phyloP scores from a whole-genome alignment of 129 eudicot genomes.

The Arctium lappa region DNA sequence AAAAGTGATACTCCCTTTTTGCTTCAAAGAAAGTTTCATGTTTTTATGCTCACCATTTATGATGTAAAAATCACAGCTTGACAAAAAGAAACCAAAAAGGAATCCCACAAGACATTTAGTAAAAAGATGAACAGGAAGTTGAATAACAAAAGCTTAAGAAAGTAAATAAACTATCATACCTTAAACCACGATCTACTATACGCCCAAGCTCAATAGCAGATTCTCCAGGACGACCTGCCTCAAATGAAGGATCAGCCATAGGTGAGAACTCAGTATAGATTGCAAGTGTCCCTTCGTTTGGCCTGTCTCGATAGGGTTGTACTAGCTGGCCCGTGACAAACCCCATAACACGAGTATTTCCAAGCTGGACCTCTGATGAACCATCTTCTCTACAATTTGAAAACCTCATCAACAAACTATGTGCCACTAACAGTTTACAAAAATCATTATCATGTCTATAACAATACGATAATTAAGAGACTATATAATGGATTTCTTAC shows the following conservation, averaged over 20 bases:
- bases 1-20: not conserved
- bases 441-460: not conserved
- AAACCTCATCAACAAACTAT: not conserved
- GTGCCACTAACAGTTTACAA: not conserved
- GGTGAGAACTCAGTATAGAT: slow-evolving; percentile 88
- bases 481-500: slow-evolving; percentile 28
- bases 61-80: not conserved
- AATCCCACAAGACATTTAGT: not conserved
- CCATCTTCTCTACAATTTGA: slow-evolving; percentile 74
- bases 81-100: not conserved
- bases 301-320: slow-evolving; percentile 90
- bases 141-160: not conserved
- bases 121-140: not conserved
- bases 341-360: slow-evolving; percentile 86
- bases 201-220: slow-evolving; percentile 90
- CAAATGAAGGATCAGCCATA: slow-evolving; percentile 98
- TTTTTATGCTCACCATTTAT: not conserved
- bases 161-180: slow-evolving; percentile 34
- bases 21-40: not conserved
- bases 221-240: slow-evolving; percentile 89
- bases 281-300: slow-evolving; percentile 82
- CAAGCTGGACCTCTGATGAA: slow-evolving; percentile 89
- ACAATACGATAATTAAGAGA: not conserved
- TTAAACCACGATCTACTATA: slow-evolving; percentile 87
- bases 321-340: slow-evolving; percentile 76